Evolutionary conservation across 1,139 yeast species (phyloP).

Genomic region (Yamadazyma blattariae): DNA sequence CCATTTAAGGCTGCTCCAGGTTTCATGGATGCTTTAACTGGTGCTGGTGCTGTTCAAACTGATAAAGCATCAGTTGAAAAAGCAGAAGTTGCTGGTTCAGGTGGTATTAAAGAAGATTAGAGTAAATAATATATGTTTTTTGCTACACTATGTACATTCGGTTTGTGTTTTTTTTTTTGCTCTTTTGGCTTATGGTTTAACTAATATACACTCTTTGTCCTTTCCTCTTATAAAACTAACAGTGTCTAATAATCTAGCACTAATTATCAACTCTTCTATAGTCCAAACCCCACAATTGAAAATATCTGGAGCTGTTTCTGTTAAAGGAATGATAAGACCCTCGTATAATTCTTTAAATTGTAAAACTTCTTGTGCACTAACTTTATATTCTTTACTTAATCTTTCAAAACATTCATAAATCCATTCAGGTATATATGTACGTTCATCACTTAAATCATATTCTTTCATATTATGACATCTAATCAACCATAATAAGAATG

Average conservation of each 20-base stretch:
- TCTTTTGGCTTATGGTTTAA: constrained; percentile 22
- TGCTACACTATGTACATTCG: constrained; percentile 1
- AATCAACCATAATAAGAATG: constrained; percentile 61
- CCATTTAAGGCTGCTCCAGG: constrained; percentile 91
- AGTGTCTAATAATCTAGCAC: constrained; percentile 58
- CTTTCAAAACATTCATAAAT: constrained; percentile 42
- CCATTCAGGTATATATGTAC: constrained; percentile 50
- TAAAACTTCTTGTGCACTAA: constrained; percentile 46
- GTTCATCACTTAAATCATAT: constrained; percentile 28
- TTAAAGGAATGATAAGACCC: constrained; percentile 51
- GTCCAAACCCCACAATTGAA: constrained; percentile 63
- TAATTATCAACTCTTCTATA: constrained; percentile 54
- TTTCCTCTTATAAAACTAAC: constrained; percentile 57
- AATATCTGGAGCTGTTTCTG: constrained; percentile 58
- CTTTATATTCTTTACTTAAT: constrained; percentile 29
- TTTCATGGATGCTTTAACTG: constrained; percentile 68
- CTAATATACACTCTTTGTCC: constrained; percentile 59
- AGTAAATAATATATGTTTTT: constrained; percentile 1
- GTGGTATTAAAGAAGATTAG: constrained; percentile 90
- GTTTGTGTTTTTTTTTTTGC: no score
- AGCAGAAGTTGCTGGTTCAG: constrained; percentile 83
- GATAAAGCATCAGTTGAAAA: constrained; percentile 84
- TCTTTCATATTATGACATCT: constrained; percentile 50
- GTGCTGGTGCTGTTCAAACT: constrained; percentile 53
- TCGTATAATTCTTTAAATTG: constrained; percentile 56